Percentiles rank a stretch among this genome's conserved stretches.
These are phyloP conservation scores for Melastoma malabathricum DNA, from an alignment of 345 rosid species.

Conservation along the genomic window DNA sequence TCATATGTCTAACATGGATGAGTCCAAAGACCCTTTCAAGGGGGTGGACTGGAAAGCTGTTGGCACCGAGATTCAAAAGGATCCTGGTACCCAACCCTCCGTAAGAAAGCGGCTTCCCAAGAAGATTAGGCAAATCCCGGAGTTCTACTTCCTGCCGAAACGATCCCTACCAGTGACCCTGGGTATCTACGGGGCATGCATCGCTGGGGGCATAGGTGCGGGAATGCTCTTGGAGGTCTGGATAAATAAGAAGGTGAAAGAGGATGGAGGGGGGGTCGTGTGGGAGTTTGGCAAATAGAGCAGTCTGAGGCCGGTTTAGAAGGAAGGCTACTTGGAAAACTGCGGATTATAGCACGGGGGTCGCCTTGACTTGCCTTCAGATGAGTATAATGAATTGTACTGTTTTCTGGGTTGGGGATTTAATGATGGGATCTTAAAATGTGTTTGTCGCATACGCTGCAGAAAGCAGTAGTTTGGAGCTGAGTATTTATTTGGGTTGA, in stretches of 20 bases:
- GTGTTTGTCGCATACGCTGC: no score
- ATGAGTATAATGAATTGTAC: no score
- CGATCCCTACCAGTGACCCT: constrained; percentile 39
- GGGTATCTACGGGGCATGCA: constrained; percentile 66
- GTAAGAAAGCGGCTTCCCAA: constrained; percentile 65
- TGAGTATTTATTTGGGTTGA: no score
- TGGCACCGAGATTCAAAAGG: constrained; percentile 54
- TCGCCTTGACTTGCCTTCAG: no score
- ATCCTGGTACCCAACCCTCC: constrained; percentile 33
- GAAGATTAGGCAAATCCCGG: constrained; percentile 77
- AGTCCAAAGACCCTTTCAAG: constrained; percentile 62
- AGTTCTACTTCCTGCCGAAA: constrained; percentile 79
- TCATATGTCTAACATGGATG: constrained; percentile 14
- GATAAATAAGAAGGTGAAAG: constrained; percentile 82
- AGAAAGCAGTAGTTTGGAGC: no score
- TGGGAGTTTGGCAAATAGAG: constrained; percentile 49
- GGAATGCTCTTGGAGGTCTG: constrained; percentile 79
- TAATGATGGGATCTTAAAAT: no score
- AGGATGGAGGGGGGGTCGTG: constrained; percentile 53
- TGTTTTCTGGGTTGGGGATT: no score
- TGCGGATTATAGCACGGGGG: no score
- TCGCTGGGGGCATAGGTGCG: constrained; percentile 78
- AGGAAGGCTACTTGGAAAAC: no score
- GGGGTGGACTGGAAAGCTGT: constrained; percentile 77
- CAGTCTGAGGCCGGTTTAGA: no score